phyloP scores from a whole-genome alignment of 78 protist genomes.

The Chrysochromulina tobinii region DNA sequence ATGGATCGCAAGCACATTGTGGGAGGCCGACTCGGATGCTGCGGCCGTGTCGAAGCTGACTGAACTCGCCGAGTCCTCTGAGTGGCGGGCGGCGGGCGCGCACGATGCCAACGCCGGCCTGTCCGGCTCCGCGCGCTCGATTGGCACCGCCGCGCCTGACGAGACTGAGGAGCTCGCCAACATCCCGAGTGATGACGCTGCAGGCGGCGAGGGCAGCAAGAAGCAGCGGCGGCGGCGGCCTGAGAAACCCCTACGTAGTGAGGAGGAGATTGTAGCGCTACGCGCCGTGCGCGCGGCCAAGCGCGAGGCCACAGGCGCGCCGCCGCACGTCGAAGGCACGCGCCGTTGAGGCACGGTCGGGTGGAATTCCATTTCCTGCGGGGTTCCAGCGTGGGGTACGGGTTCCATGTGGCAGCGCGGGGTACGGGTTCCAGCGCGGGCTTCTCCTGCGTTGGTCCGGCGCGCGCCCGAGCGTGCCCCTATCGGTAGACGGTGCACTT shows the following conservation, averaged over 20 bases:
- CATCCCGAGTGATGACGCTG: too few species aligned
- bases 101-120: not conserved
- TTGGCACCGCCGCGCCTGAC: not conserved
- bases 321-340: slow-evolving; percentile 26
- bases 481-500: too few species aligned
- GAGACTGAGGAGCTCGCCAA: too few species aligned
- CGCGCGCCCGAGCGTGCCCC: too few species aligned
- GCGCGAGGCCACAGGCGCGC: not conserved
- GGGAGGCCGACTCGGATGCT: not conserved
- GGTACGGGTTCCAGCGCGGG: too few species aligned
- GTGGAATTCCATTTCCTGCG: too few species aligned
- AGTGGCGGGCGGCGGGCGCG: not conserved
- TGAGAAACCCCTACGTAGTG: not conserved
- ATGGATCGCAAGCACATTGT: not conserved
- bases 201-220: not conserved
- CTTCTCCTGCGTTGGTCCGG: too few species aligned
- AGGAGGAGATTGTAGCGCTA: slow-evolving; percentile 21
- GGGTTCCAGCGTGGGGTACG: too few species aligned
- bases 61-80: not conserved
- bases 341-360: too few species aligned
- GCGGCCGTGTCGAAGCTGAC: not conserved
- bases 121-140: not conserved
- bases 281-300: slow-evolving; percentile 7
- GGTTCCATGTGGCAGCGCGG: too few species aligned
- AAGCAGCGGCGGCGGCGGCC: not conserved